These are phyloP conservation scores for Dichomitus squalens DNA, from an alignment of 1,284 basidiomycete genomes.

Conservation along the genomic window DNA sequence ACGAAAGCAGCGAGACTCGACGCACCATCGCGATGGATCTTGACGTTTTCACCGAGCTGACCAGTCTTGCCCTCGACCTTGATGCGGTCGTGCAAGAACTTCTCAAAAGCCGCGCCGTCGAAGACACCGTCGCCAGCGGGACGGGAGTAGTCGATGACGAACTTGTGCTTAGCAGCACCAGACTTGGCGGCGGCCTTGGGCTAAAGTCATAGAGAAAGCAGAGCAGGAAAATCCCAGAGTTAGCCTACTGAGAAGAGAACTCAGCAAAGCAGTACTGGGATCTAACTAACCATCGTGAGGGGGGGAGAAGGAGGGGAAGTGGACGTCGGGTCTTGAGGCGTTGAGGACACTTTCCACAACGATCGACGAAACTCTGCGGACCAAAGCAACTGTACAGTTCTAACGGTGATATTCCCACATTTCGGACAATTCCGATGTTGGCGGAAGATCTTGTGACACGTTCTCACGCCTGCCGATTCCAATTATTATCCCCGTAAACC, in stretches of 20 bases:
- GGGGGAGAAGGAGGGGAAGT: conserved; percentile 11
- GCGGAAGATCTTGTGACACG: too few species aligned
- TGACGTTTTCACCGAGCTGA: conserved; percentile 85
- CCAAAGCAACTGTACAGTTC: conserved; percentile 34
- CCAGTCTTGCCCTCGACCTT: conserved; percentile 84
- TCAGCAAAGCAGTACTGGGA: conserved; percentile 80
- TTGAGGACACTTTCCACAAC: conserved; percentile 10
- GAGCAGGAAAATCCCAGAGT: conserved; percentile 45
- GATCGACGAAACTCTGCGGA: conserved; percentile 4
- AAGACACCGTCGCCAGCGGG: conserved; percentile 91
- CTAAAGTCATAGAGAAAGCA: conserved; percentile 42
- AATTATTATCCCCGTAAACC: background rate
- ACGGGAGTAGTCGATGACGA: conserved; percentile 93
- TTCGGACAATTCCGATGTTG: background rate
- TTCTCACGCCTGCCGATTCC: background rate
- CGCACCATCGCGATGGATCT: conserved; percentile 82
- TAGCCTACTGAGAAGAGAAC: conserved; percentile 91
- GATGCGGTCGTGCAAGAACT: conserved; percentile 93
- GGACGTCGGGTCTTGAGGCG: conserved; percentile 32
- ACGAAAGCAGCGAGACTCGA: conserved; percentile 14
- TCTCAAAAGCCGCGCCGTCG: conserved; percentile 89
- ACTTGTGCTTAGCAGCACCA: conserved; percentile 80
- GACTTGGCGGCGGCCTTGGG: conserved; percentile 75
- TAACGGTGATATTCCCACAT: conserved; percentile 18
- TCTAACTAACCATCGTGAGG: conserved; percentile 77